These are phyloP conservation scores for Yamadazyma nakazawae DNA, from an alignment of 805 yeast species.

Conservation along the genomic window DNA sequence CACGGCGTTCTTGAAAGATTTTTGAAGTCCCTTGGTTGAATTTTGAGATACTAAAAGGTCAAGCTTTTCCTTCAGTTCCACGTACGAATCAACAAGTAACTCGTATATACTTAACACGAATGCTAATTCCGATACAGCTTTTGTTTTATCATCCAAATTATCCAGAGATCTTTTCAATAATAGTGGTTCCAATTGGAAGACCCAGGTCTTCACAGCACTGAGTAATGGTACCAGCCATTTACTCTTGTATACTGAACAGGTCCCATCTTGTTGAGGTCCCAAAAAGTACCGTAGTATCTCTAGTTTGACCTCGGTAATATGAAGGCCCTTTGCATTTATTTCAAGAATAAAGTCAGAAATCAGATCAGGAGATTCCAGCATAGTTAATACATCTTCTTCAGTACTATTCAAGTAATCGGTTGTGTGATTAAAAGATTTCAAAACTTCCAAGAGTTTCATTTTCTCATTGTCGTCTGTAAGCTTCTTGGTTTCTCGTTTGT, in stretches of 20 bases:
- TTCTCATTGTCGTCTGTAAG: slow-evolving; percentile 10
- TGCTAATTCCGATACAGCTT: slow-evolving; percentile 11
- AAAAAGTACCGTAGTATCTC: slow-evolving; percentile 24
- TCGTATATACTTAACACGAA: slow-evolving; percentile 44
- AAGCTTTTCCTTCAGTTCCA: slow-evolving; percentile 25
- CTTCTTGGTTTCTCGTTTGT: slow-evolving; percentile 12
- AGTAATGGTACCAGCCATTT: slow-evolving; percentile 38
- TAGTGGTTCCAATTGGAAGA: slow-evolving; percentile 26
- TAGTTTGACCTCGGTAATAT: slow-evolving; percentile 20
- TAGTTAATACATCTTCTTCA: background rate
- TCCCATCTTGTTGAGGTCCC: slow-evolving; percentile 12
- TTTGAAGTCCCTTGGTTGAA: slow-evolving; percentile 14
- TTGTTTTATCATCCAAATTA: background rate
- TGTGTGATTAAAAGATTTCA: slow-evolving; percentile 15
- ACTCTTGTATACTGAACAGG: slow-evolving; percentile 34
- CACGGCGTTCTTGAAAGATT: slow-evolving; percentile 23
- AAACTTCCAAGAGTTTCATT: slow-evolving; percentile 30
- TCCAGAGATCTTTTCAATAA: slow-evolving; percentile 12
- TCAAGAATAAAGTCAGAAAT: background rate
- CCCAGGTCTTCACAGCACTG: slow-evolving; percentile 34
- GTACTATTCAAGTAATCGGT: background rate
- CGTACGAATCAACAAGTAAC: slow-evolving; percentile 43
- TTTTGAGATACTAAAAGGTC: slow-evolving; percentile 17
- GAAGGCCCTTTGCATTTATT: slow-evolving; percentile 1
- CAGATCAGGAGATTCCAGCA: background rate